phyloP scores from a whole-genome alignment of 1,139 yeast species.

The Candida albicans region DNA sequence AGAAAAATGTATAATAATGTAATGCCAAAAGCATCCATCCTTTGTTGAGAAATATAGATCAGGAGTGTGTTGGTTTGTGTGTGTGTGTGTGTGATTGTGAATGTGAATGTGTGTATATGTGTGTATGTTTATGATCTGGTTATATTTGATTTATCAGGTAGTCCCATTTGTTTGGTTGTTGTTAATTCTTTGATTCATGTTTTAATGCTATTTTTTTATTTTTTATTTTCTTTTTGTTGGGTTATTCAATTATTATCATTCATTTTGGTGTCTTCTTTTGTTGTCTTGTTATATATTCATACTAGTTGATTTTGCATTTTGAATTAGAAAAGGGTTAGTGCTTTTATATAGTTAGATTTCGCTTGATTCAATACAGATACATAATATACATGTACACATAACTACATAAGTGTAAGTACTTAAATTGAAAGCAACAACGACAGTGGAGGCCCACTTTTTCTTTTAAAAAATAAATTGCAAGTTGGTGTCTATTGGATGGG shows the following conservation, averaged over 20 bases:
- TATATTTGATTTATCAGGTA: no score
- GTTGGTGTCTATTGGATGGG: constrained; percentile 85
- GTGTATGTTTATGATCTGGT: no score
- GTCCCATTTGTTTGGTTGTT: background rate
- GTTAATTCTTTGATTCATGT: background rate
- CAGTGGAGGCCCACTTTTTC: no score
- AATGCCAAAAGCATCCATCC: no score
- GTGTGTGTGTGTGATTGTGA: background rate
- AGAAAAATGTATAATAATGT: constrained; percentile 40
- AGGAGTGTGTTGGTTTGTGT: no score
- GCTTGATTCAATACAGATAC: background rate
- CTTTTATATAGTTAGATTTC: background rate
- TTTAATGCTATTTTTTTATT: background rate
- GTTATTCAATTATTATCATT: background rate
- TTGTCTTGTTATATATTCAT: background rate
- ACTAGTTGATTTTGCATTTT: background rate
- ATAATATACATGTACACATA: background rate
- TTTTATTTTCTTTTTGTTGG: background rate
- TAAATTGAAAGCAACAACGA: no score
- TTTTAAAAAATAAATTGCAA: constrained; percentile 46
- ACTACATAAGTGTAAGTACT: background rate
- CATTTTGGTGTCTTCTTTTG: background rate
- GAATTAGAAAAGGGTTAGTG: no score
- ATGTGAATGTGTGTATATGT: no score
- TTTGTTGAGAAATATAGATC: no score